phyloP scores from a whole-genome alignment of 2,329 filamentous ascomycete species.

The Aspergillus alliaceus region DNA sequence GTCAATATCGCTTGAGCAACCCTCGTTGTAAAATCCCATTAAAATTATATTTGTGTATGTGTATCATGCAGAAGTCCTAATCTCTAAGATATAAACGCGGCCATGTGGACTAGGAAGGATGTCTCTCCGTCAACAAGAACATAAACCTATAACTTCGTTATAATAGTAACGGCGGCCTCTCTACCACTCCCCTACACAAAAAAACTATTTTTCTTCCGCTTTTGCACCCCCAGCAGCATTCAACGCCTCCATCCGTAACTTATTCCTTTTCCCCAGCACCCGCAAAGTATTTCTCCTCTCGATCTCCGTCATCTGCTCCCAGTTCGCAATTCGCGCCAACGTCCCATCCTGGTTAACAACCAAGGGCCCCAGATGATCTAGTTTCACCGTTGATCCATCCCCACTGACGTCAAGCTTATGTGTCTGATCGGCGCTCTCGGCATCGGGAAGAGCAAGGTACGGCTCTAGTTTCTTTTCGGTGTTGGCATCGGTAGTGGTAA shows the following conservation, averaged over 20 bases:
- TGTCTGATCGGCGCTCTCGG: conserved; percentile 75
- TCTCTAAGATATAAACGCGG: no score
- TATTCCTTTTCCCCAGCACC: conserved; percentile 68
- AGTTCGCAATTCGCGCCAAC: conserved; percentile 70
- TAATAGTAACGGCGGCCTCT: background rate
- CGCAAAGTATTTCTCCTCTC: conserved; percentile 68
- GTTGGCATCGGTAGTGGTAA: background rate
- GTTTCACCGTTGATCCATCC: conserved; percentile 48
- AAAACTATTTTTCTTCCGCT: background rate
- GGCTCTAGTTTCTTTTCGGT: conserved; percentile 15
- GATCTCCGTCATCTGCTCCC: conserved; percentile 67
- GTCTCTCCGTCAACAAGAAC: background rate
- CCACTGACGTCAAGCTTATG: conserved; percentile 75
- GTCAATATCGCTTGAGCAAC: background rate
- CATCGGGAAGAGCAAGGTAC: conserved; percentile 72
- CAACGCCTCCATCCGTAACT: conserved; percentile 59
- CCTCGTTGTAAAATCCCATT: background rate
- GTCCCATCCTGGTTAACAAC: conserved; percentile 74
- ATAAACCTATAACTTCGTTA: background rate
- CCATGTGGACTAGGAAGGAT: no score
- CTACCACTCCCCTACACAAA: background rate
- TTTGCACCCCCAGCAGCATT: conserved; percentile 32
- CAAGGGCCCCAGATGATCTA: conserved; percentile 70
- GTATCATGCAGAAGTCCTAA: no score
- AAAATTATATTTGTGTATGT: background rate